Percentiles rank a stretch among this genome's conserved stretches.
Evolutionary conservation across 306 rosid genomes (phyloP).

Genomic region (Arachis stenosperma): DNA sequence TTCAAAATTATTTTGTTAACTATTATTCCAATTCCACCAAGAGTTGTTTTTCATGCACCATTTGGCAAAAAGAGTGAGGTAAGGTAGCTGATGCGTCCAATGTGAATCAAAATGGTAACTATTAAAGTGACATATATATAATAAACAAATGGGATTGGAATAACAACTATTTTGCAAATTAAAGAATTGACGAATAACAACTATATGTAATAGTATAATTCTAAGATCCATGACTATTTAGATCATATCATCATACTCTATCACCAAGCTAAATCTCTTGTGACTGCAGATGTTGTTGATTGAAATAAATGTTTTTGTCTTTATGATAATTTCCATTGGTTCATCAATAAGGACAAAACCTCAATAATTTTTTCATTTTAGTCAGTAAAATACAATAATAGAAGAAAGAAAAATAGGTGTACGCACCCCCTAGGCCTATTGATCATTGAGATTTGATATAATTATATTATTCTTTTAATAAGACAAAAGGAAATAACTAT

Average conservation of each 20-base stretch:
- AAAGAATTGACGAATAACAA: constrained; percentile 1
- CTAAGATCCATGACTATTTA: too few species aligned
- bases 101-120: constrained; percentile 17
- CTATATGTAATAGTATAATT: neutral
- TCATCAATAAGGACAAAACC: constrained; percentile 41
- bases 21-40: neutral
- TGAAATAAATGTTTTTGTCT: constrained; percentile 39
- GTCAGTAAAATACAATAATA: constrained; percentile 12
- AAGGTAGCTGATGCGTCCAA: constrained; percentile 6
- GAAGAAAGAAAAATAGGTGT: neutral
- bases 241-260: neutral
- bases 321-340: constrained; percentile 31
- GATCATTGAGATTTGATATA: constrained; percentile 44
- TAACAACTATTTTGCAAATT: constrained; percentile 3
- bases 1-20: neutral
- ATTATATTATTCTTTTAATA: constrained; percentile 4
- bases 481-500: constrained; percentile 26
- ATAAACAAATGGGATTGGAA: neutral
- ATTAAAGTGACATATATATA: constrained; percentile 6
- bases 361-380: constrained; percentile 24
- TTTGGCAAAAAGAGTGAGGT: constrained; percentile 10
- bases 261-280: constrained; percentile 32
- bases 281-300: constrained; percentile 34
- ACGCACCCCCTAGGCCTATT: neutral
- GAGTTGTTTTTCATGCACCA: neutral